Percentiles rank a stretch among this genome's conserved stretches.
Evolutionary conservation across 108 stramenopile species (phyloP).

Genomic region (Skeletonema costatum): DNA sequence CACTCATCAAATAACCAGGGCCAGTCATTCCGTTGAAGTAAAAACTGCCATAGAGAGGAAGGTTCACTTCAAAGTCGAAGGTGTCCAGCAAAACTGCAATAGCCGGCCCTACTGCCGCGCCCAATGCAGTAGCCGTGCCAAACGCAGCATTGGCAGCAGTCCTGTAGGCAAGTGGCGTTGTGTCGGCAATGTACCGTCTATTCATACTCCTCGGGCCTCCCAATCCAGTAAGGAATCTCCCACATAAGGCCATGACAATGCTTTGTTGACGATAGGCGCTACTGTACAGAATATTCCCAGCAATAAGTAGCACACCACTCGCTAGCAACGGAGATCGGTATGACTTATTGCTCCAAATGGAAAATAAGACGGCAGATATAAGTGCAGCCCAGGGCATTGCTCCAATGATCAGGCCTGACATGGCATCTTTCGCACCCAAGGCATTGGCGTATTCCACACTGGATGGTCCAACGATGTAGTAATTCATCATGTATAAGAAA

Average conservation of each 20-base stretch:
- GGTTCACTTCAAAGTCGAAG: conserved; percentile 45
- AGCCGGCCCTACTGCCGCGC: conserved; percentile 84
- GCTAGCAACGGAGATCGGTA: conserved; percentile 77
- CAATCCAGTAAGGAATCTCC: conserved; percentile 81
- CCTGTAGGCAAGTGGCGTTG: conserved; percentile 63
- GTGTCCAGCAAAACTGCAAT: conserved; percentile 70
- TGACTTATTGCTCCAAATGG: conserved; percentile 82
- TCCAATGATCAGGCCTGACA: conserved; percentile 84
- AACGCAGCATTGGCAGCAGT: conserved; percentile 82
- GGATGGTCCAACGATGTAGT: conserved; percentile 92
- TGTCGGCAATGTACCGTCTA: conserved; percentile 90
- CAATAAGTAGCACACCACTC: conserved; percentile 64
- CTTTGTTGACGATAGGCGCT: conserved; percentile 59
- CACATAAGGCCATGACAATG: conserved; percentile 71
- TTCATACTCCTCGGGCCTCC: conserved; percentile 87
- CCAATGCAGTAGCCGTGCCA: conserved; percentile 81
- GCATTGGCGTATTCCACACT: conserved; percentile 80
- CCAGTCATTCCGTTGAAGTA: conserved; percentile 80
- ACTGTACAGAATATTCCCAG: conserved; percentile 82
- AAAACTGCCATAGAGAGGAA: conserved; percentile 51
- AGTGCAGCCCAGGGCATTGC: conserved; percentile 89
- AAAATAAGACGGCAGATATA: conserved; percentile 68
- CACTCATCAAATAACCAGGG: conserved; percentile 83
- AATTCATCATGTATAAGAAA: conserved; percentile 92
- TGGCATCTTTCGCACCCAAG: conserved; percentile 79